Base-by-base conservation (phyloP, 1,139 yeast genomes). In the Taphrina confusa region DNA sequence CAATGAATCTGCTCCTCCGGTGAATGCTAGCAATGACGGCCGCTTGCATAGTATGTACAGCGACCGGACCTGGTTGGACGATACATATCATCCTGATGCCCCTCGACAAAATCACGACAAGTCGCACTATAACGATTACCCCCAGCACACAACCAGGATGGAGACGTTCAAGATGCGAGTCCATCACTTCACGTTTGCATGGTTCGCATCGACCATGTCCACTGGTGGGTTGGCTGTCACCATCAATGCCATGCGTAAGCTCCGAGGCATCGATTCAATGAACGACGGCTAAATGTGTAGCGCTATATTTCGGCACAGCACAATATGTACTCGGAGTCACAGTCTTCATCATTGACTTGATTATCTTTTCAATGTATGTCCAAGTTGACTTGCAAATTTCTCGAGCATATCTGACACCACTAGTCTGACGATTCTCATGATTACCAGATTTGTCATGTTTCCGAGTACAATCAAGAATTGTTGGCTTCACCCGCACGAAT, bases 161-260 rank as follows among this genome's bases (percentile, higher is more conserved):
- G 31, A 42, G 4, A 11, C 34, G 12, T 45, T 45, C 25, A 5
- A n/a, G 12, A 45, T 45, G 50, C 34, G 50, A 14, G 30, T 57
- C 11, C 39, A 47, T 12, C 61, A 57, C 31, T 57, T 57, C 33
- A 57, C 61, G 3, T 57, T 50, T 50, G 42, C 57, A 23, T 57
- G 61, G 61, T 57, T 47, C 45, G 45, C 61, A n/a, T 27, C 39
- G 20, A 57, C 61, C 22, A 57, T 57, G 61, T 44, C 50, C 12
- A 49, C 56, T 20, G 61, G 61, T 37, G 61, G 61, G 9, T 16
- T 57, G 23, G 55, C 56, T 11, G 28, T 57, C n/a, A 30, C 50
- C 9, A 45, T 45, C 12, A 45, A 45, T 28, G 2, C 50, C 37
- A 45, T 45, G 37, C 50, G 47, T 42, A 42, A n/a, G 31, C 33